Evolutionary conservation across 345 rosid genomes (phyloP), one percentile per base, ranked within the genome.

Genomic region (Hibiscus mutabilis): DNA sequence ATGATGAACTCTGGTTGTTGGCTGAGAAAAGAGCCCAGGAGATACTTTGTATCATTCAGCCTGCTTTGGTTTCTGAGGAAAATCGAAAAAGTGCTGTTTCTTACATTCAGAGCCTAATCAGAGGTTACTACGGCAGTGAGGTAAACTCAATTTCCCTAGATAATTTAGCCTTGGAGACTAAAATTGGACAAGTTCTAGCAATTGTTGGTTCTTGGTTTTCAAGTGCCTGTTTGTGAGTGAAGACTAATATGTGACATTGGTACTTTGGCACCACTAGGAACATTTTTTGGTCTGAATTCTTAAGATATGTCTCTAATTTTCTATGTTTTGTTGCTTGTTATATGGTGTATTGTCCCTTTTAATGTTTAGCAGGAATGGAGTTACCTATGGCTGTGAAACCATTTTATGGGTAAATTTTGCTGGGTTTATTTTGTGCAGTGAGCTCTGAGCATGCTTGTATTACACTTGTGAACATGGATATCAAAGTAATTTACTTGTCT

Each of bases 11-110:
- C 33, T 91, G 95, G 97, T 66, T 73, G 70, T 67, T 87, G 79
- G 91, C 93, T 60, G 98, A 94, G 81, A 70, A 82, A 66, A 91
- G 96, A 80, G 82, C 75, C 78, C 81, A 77, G 61, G 98, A 94
- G 81, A 87, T 94, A 77, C 80, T 94, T 46, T 78, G 77, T 76
- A 68, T 71, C 60, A 83, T 91, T 72, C 96, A 88, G 79, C 96
- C 96, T 14, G 69, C 78, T 46, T 40, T 80, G 69, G 79, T 87
- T 78, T 90, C 98, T 42, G 91, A 94, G 77, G 73, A 77, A 69
- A 84, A 75, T 76, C 85, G 98, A 71, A 83, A 82, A 66, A 88
- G 78, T 56, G 84, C 88, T 60, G 82, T 91, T 69, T 74, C 81
- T 74, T 85, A 88, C 75, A 27, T 94, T 53, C 81, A 55, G 79